These are phyloP conservation scores for Aspergillus quadricinctus DNA, from an alignment of 2,329 filamentous ascomycete species.

Conservation along the genomic window DNA sequence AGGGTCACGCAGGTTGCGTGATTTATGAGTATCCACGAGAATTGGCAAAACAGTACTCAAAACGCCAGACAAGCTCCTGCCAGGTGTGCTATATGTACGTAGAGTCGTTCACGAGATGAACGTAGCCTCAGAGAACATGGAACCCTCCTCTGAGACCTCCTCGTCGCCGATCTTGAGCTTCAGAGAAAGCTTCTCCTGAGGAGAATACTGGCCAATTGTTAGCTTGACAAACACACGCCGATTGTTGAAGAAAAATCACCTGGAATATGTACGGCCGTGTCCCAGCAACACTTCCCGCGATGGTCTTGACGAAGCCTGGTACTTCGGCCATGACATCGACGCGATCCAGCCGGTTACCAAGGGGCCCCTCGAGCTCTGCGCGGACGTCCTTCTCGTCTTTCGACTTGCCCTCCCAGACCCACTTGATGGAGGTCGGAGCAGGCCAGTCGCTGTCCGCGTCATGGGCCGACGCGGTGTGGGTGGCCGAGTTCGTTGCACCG, in stretches of 20 bases:
- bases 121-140: constrained; percentile 84
- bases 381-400: constrained; percentile 71
- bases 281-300: constrained; percentile 81
- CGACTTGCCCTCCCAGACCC: constrained; percentile 71
- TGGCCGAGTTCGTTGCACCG: constrained; percentile 60
- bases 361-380: constrained; percentile 63
- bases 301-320: constrained; percentile 89
- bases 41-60: constrained; percentile 27
- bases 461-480: constrained; percentile 64
- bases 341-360: constrained; percentile 70
- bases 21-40: constrained; percentile 20
- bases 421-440: constrained; percentile 71
- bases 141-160: constrained; percentile 72
- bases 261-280: constrained; percentile 98
- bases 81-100: constrained; percentile 27
- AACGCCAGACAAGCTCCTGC: constrained; percentile 23
- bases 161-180: constrained; percentile 82
- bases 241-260: constrained; percentile 47
- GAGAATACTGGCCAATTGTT: constrained; percentile 59
- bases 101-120: constrained; percentile 67
- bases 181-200: constrained; percentile 61
- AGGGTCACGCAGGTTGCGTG: constrained; percentile 12
- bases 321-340: constrained; percentile 97
- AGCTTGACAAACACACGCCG: constrained; percentile 11
- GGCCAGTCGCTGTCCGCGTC: constrained; percentile 85